Evolutionary conservation across 1,139 yeast genomes (phyloP), one percentile per base, ranked within the genome.

Genomic region (Entelexis paramagnoliae): DNA sequence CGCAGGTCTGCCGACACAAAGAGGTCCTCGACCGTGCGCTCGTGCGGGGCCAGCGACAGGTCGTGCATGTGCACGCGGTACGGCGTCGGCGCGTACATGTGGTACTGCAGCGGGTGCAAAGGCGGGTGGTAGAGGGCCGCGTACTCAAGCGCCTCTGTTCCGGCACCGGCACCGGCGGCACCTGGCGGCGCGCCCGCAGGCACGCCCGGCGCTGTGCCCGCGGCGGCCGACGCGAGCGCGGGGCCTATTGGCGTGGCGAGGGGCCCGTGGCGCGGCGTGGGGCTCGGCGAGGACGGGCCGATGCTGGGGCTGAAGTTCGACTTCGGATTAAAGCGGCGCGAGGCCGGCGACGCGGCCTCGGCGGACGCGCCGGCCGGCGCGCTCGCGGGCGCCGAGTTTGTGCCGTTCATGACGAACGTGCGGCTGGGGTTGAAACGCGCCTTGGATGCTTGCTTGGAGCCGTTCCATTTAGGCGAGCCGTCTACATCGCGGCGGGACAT

Each of bases 61-160:
- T 14, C 36, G 24, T 40, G 44, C 43, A 45, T 34, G 33, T 57
- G 57, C 49, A 79, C 67, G 58, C 84, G 79, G 28, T 89, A 89
- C 4, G 94, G 93, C 3, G 95, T 86, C 19, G 97, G 96, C 0
- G 96, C 94, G 66, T 89, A 89, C 47, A 88, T 68, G 66, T 89
- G 96, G 63, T 86, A 85, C 62, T 88, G 91, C 48, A 87, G 70
- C 1, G 95, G 91, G 60, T 73, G 82, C 48, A 58, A 39, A 6
- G 62, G 57, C 13, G 66, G 55, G 34, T 58, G 63, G 56, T 59
- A 59, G 50, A 59, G 48, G 40, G 55, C 28, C 11, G 51, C 51
- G 16, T 34, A 51, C 50, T 38, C 56, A 5, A 55, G 43, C 2
- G 52, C 50, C 14, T 42, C 50, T 2, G 38, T 9, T 5, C 28